phyloP scores from a whole-genome alignment of 2,329 filamentous ascomycete genomes.

The Emergomyces orientalis region DNA sequence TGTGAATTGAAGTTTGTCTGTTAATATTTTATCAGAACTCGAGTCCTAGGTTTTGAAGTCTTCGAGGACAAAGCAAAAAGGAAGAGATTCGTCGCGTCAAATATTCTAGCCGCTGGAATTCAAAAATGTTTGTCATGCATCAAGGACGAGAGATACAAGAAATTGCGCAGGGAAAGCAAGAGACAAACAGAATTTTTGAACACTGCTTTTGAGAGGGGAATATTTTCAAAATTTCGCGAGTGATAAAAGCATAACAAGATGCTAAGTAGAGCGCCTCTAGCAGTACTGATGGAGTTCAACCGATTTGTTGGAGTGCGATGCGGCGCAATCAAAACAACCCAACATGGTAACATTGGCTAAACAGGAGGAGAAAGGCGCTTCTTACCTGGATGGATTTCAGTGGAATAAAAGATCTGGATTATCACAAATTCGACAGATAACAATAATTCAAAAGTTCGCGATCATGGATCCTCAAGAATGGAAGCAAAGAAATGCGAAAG shows the following conservation, averaged over 20 bases:
- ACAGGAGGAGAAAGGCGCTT: background rate
- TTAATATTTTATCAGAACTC: background rate
- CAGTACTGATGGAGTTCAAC: background rate
- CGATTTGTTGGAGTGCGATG: background rate
- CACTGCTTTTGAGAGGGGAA: background rate
- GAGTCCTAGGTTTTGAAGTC: background rate
- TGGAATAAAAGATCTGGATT: background rate
- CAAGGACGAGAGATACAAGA: background rate
- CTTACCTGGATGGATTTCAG: background rate
- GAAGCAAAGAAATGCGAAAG: background rate
- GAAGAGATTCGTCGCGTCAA: background rate
- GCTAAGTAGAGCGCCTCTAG: background rate
- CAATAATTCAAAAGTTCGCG: background rate
- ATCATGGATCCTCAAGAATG: background rate
- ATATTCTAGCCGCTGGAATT: background rate
- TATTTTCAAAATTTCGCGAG: background rate
- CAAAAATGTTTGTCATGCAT: background rate
- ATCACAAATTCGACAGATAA: background rate
- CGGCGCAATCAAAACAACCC: slow-evolving; percentile 1
- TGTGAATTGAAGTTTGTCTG: background rate
- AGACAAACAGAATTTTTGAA: background rate
- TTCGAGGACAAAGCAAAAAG: background rate
- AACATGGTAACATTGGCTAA: background rate
- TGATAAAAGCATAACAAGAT: background rate
- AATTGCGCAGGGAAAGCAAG: background rate